Conservation (phyloP, 257 asterid species). For the Parsonsia alboflavescens region DNA sequence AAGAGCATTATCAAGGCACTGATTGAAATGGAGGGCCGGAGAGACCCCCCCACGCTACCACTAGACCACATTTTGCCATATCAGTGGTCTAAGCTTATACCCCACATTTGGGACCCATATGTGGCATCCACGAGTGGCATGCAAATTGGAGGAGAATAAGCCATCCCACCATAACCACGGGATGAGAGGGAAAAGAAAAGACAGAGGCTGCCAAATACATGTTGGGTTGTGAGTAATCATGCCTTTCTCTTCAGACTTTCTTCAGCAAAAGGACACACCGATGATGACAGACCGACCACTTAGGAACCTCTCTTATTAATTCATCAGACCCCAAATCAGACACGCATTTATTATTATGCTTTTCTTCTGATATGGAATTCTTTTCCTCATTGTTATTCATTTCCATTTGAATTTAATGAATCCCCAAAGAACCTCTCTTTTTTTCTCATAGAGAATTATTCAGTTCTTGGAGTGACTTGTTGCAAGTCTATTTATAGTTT, state of each 20-base stretch:
- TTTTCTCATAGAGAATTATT: too few species aligned
- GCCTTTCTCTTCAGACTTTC: not conserved
- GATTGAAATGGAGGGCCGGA: not conserved
- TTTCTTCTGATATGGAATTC: too few species aligned
- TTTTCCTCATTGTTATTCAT: too few species aligned
- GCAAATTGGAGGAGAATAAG: not conserved
- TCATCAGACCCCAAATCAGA: too few species aligned
- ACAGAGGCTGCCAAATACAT: not conserved
- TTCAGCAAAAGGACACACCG: not conserved
- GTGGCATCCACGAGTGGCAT: too few species aligned
- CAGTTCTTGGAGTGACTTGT: too few species aligned
- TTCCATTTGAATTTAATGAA: too few species aligned
- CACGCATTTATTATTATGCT: too few species aligned
- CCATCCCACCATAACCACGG: not conserved
- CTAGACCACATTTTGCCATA: slow-evolving; percentile 11
- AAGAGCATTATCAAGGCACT: slow-evolving; percentile 29
- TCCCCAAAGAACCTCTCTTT: too few species aligned
- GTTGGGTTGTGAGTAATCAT: not conserved
- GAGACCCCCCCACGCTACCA: slow-evolving; percentile 1
- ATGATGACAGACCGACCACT: not conserved
- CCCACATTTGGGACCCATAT: slow-evolving; percentile 7
- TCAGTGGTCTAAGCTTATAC: slow-evolving; percentile 10
- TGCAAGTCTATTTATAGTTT: too few species aligned
- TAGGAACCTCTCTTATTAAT: too few species aligned
- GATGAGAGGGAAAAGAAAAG: not conserved